Conservation (phyloP, 208 protist genomes). For the Leishmania tropica region DNA sequence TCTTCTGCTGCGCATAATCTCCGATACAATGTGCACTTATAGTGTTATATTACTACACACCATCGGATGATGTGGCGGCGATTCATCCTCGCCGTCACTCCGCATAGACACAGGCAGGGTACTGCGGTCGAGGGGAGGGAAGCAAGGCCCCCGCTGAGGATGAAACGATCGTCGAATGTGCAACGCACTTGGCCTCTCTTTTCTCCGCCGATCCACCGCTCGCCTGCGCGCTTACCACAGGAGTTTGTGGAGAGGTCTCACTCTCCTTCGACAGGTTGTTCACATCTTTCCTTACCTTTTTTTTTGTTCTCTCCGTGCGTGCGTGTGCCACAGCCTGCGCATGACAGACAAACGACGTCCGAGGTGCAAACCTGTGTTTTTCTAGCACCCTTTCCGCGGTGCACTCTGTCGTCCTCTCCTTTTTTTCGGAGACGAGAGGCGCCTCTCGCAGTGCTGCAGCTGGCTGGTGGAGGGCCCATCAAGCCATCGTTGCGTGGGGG, state of each 20-base stretch:
- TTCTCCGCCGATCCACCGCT: background rate
- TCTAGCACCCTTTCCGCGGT: constrained; percentile 5
- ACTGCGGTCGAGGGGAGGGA: background rate
- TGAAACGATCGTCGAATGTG: background rate
- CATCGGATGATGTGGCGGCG: background rate
- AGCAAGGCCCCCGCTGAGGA: background rate
- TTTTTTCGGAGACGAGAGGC: background rate
- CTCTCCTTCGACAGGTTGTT: constrained; percentile 26
- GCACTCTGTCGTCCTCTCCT: constrained; percentile 1
- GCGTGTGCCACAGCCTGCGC: background rate
- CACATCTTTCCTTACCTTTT: constrained; percentile 14
- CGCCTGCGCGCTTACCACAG: background rate
- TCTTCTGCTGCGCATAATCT: constrained; percentile 77
- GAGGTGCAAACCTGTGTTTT: background rate
- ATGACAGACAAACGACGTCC: background rate
- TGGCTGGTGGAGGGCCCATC: background rate
- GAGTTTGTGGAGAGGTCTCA: background rate
- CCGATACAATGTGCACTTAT: constrained; percentile 94
- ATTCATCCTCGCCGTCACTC: background rate
- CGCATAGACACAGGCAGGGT: background rate
- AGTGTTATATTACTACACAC: constrained; percentile 68
- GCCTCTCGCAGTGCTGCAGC: background rate
- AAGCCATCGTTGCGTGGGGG: background rate
- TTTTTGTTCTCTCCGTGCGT: constrained; percentile 6
- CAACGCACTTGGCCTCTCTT: background rate